These are phyloP conservation scores for Stachybotrys chlorohalonatus DNA, from an alignment of 2,329 filamentous ascomycete species.

Conservation along the genomic window DNA sequence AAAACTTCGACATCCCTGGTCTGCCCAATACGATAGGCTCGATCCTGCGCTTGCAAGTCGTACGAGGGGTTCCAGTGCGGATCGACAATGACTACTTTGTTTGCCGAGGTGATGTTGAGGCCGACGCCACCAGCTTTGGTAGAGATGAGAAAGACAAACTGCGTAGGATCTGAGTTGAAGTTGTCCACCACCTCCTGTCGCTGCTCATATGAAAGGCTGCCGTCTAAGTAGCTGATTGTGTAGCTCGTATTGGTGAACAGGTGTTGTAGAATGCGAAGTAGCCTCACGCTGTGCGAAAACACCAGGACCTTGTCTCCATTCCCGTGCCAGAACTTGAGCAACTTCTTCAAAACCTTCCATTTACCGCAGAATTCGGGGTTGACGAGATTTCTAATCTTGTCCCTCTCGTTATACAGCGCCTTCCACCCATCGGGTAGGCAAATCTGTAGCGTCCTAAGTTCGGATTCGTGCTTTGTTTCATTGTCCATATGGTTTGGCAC, in stretches of 20 bases:
- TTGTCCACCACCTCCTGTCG: conserved; percentile 75
- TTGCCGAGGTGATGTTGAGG: conserved; percentile 92
- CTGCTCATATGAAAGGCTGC: conserved; percentile 73
- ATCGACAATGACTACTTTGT: conserved; percentile 95
- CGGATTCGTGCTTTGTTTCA: conserved; percentile 66
- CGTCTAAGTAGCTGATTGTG: conserved; percentile 85
- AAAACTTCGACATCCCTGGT: conserved; percentile 91
- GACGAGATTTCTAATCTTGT: conserved; percentile 71
- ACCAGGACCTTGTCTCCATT: conserved; percentile 92
- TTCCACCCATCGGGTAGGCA: conserved; percentile 71
- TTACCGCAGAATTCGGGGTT: conserved; percentile 94
- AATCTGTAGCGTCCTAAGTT: conserved; percentile 62
- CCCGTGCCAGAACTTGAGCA: conserved; percentile 82
- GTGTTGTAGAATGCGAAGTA: conserved; percentile 75
- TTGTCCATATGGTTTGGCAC: conserved; percentile 59
- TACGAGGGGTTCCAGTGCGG: conserved; percentile 97
- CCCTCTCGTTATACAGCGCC: conserved; percentile 62
- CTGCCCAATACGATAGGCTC: conserved; percentile 93
- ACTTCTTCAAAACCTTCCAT: conserved; percentile 82
- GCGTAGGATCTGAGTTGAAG: conserved; percentile 78
- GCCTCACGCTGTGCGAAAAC: conserved; percentile 83
- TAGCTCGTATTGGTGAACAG: conserved; percentile 85
- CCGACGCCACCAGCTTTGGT: conserved; percentile 90
- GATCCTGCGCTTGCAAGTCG: conserved; percentile 91
- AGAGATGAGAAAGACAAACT: conserved; percentile 94